Evolutionary conservation across 2,329 filamentous ascomycete genomes (phyloP).

Genomic region (Fusarium verticillioides): DNA sequence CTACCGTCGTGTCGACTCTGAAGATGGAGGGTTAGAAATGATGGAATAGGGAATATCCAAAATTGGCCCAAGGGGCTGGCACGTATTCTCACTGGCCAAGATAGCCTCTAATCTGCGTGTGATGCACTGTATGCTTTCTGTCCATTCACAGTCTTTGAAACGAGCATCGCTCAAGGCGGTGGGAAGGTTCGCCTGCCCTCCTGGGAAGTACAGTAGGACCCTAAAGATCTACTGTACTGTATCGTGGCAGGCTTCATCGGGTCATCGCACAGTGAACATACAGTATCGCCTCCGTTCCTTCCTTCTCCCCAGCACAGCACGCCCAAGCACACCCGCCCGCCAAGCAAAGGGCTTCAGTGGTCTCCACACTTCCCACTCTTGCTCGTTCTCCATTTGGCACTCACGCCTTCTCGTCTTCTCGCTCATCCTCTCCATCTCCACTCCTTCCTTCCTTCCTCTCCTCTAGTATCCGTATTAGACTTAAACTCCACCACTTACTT

Average conservation of each 20-base stretch:
- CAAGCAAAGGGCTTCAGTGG: slow-evolving; percentile 30
- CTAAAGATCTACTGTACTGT: neutral
- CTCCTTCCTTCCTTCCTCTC: slow-evolving; percentile 48
- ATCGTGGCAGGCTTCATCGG: neutral
- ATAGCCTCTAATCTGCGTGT: slow-evolving; percentile 17
- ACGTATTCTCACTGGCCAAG: slow-evolving; percentile 30
- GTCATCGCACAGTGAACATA: slow-evolving; percentile 19
- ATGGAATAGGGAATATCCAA: slow-evolving; percentile 2
- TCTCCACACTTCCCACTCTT: slow-evolving; percentile 22
- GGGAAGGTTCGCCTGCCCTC: slow-evolving; percentile 2
- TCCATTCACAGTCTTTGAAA: slow-evolving; percentile 29
- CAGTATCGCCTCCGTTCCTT: slow-evolving; percentile 40
- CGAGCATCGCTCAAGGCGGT: slow-evolving; percentile 14
- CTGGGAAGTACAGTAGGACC: neutral
- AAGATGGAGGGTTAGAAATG: slow-evolving; percentile 4
- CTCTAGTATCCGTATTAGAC: slow-evolving; percentile 40
- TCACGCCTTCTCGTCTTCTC: slow-evolving; percentile 21
- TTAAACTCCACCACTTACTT: slow-evolving; percentile 49
- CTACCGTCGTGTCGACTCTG: neutral
- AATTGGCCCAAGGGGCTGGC: slow-evolving; percentile 31
- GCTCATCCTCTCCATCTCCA: slow-evolving; percentile 13
- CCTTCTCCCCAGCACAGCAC: slow-evolving; percentile 7
- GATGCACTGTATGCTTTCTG: slow-evolving; percentile 34
- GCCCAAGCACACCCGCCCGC: slow-evolving; percentile 40
- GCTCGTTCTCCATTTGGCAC: slow-evolving; percentile 34